Percentiles rank a stretch among this genome's conserved stretches.
These are phyloP conservation scores for Gelatoporia subvermispora DNA, from an alignment of 768 basidiomycete species.

Conservation along the genomic window DNA sequence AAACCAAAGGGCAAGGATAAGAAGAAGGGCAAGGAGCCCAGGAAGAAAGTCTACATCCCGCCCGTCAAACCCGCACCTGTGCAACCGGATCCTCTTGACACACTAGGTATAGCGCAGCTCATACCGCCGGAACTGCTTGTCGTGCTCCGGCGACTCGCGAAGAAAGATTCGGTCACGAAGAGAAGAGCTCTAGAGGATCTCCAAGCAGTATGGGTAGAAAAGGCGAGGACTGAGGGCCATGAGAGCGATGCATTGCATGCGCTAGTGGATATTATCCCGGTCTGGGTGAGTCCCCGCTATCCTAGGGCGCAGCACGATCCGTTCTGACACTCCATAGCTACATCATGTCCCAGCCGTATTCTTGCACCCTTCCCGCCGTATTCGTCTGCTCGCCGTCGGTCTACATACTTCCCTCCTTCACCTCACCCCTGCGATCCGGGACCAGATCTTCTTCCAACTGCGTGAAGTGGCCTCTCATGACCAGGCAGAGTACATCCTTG, in stretches of 20 bases:
- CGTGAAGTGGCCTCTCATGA: slow-evolving; percentile 37
- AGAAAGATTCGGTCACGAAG: slow-evolving; percentile 88
- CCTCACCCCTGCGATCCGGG: slow-evolving; percentile 39
- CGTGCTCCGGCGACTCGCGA: slow-evolving; percentile 72
- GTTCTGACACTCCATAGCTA: slow-evolving; percentile 40
- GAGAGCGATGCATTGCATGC: slow-evolving; percentile 34
- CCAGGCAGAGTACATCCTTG: slow-evolving; percentile 55
- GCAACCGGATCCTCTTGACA: slow-evolving; percentile 83
- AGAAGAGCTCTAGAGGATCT: slow-evolving; percentile 83
- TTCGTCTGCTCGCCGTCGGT: slow-evolving; percentile 55
- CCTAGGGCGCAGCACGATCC: not conserved
- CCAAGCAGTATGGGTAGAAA: slow-evolving; percentile 59
- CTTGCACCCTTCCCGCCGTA: slow-evolving; percentile 72
- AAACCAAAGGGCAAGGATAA: slow-evolving; percentile 50
- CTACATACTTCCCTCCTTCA: slow-evolving; percentile 65
- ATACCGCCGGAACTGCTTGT: slow-evolving; percentile 82
- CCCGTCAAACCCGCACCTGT: slow-evolving; percentile 75
- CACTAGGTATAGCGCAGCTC: slow-evolving; percentile 66
- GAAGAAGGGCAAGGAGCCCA: slow-evolving; percentile 59
- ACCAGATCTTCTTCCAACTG: slow-evolving; percentile 47
- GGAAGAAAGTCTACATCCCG: slow-evolving; percentile 82
- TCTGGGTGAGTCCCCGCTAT: slow-evolving; percentile 68
- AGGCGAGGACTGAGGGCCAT: slow-evolving; percentile 37
- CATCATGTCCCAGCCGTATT: slow-evolving; percentile 84
- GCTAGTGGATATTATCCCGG: slow-evolving; percentile 66